Percentiles rank a stretch among this genome's conserved stretches.
These are phyloP conservation scores for Cyberlindnera sargentensis DNA, from an alignment of 805 yeast genomes.

Conservation along the genomic window DNA sequence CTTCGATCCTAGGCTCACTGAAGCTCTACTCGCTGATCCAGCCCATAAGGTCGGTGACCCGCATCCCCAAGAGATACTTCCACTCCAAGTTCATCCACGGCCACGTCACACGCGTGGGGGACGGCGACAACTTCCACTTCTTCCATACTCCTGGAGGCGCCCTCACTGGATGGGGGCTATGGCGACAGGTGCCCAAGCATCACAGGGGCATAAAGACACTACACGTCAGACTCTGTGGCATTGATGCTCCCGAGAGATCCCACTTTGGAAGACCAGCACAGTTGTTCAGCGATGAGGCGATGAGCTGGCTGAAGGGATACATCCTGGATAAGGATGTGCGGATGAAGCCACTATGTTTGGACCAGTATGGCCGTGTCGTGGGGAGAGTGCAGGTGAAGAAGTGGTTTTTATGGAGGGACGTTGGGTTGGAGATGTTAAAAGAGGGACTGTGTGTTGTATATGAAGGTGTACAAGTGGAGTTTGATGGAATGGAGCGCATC, in stretches of 20 bases:
- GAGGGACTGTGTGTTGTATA: conserved; percentile 83
- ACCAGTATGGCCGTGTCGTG: conserved; percentile 87
- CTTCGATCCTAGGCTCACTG: conserved; percentile 35
- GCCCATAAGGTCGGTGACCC: conserved; percentile 41
- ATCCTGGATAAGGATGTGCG: conserved; percentile 62
- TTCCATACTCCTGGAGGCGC: conserved; percentile 92
- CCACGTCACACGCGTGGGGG: conserved; percentile 84
- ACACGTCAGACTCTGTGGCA: conserved; percentile 79
- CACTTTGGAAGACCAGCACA: conserved; percentile 95
- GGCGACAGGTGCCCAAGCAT: conserved; percentile 58
- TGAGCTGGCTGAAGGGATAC: conserved; percentile 64
- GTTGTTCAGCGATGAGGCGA: conserved; percentile 78
- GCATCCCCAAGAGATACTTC: conserved; percentile 43
- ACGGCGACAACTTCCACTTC: conserved; percentile 90
- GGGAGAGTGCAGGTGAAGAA: conserved; percentile 52
- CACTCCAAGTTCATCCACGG: conserved; percentile 50
- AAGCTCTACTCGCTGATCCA: conserved; percentile 40
- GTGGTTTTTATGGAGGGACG: conserved; percentile 66
- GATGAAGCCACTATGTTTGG: conserved; percentile 72
- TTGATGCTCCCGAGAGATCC: conserved; percentile 94
- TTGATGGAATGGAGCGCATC: conserved; percentile 64
- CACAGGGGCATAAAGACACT: conserved; percentile 51
- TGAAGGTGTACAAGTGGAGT: conserved; percentile 78
- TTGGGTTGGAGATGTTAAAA: conserved; percentile 81
- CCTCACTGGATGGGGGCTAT: conserved; percentile 90